Base-by-base conservation (phyloP, 345 rosid genomes). In the Euphorbia pulcherrima region DNA sequence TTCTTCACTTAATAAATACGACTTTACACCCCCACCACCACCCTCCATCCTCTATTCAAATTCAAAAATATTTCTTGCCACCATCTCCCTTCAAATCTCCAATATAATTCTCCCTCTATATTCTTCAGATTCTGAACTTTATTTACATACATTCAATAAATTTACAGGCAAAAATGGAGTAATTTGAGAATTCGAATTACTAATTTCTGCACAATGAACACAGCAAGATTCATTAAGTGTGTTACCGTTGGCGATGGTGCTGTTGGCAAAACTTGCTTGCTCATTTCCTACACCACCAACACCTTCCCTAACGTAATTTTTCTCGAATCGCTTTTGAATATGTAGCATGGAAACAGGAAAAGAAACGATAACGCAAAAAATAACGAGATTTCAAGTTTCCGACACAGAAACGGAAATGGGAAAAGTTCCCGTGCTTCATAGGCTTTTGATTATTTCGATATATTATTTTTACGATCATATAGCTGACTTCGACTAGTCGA, bases 221-320 rank as follows among this genome's bases (percentile, higher is more conserved):
- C 86, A 8, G 82, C 84, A 17, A 80, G 84, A 64, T 83, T 83
- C 68, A 83, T 83, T 77, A 83, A 83, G 76, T 83, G 86, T 66
- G 86, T 80, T 33, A 83, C 86, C n/a, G 84, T 83, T 27, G 84
- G 86, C 3, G 84, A 83, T 64, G 86, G 86, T 20, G 86, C 86
- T 3, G 86, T 80, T 30, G 86, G 86, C 35, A 83, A 83, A 71
- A 83, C 86, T 28, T 83, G 84, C 75, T 75, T 83, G 84, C 84
- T 83, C 50, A 80, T 83, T 74, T 82, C 86, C 60, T 82, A 82
- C 78, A 82, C 86, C 3, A 82, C 83, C 82, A 83, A 83, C 37
- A 83, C 86, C n/a, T 83, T 83, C 55, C 86, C 86, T 20, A 83
- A 82, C 13, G 86, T 83, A 76, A 33, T 4, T 44, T n/a, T 56